A percentile compares a stretch with the other conserved stretches of the same genome.
Conservation (phyloP, 441 rosid genomes). For the Viola pubescens region DNA sequence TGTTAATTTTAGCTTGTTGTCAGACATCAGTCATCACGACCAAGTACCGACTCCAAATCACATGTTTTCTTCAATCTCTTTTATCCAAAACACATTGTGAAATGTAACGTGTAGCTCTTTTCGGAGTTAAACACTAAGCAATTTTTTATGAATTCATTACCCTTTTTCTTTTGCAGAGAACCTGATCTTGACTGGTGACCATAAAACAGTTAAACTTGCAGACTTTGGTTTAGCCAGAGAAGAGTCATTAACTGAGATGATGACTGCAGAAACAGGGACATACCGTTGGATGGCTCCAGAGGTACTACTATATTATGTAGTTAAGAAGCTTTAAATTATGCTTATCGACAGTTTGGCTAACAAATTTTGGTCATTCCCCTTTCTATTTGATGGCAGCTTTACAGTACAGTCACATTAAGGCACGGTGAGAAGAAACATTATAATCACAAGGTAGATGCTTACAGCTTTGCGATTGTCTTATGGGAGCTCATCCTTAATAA, state of each 20-base stretch:
- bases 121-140: too few relatives aligned
- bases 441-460: conserved; percentile 88
- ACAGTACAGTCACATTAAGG: conserved; percentile 88
- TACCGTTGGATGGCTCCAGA: conserved; percentile 99
- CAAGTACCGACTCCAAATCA: too few relatives aligned
- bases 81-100: too few relatives aligned
- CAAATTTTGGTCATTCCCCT: conserved; percentile 4
- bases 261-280: conserved; percentile 98
- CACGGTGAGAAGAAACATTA: conserved; percentile 97
- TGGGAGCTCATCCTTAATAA: conserved; percentile 95
- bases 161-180: conserved; percentile 47
- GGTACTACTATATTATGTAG: conserved; percentile 29
- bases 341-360: neutral
- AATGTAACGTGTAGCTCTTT: too few relatives aligned
- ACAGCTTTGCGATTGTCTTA: conserved; percentile 87
- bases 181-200: conserved; percentile 76
- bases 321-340: neutral
- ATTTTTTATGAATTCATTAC: neutral
- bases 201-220: conserved; percentile 76
- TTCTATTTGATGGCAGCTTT: conserved; percentile 45
- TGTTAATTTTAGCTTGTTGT: too few relatives aligned
- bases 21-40: too few relatives aligned
- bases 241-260: conserved; percentile 95
- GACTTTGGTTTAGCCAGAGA: conserved; percentile 98
- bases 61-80: too few relatives aligned